Evolutionary conservation across 768 basidiomycete species (phyloP), one percentile per base, ranked within the genome.

Genomic region (Phaeotremella skinneri): DNA sequence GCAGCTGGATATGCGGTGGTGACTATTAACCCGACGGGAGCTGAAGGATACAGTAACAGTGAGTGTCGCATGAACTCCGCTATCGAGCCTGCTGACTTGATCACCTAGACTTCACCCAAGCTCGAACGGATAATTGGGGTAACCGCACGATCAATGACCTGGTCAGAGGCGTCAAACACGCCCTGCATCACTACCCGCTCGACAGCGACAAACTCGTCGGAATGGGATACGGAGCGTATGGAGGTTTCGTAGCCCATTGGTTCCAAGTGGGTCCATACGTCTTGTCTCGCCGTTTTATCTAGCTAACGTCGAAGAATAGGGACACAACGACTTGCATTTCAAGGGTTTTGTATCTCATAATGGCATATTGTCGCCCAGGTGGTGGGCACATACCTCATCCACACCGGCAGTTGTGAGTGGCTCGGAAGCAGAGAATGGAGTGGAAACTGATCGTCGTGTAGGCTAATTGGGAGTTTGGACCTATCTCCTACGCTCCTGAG

Each of bases 41-140:
- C 55, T 14, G 55, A 56, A 30, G 55, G 55, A 6, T 56, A 56
- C 32, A 39, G 55, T 20, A 29, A 56, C 29, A 29, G 55, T 56
- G 25, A 56, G 55, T 20, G 17, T 20, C 27, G 17, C 11, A 6
- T 52, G 25, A 5, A 3, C n/a, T 27, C 27, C n/a, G 27, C 47
- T 13, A 7, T 17, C n/a, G n/a, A 50, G n/a, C n/a, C n/a, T n/a
- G 20, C 27, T 29, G 3, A 4, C 5, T 21, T 29, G 25, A 29
- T 29, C 6, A 6, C 17, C 2, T 27, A 54, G 52, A 5, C 17
- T 54, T 54, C 52, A 54, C 41, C 26, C 37, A 54, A 23, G 52
- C 52, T 20, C n/a, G 52, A 41, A 39, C 31, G 11, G 13, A 3
- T 39, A 17, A 54, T 14, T 54, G 52, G 52, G 52, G 52, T 17